Percentiles rank a stretch among this genome's conserved stretches.
Conservation (phyloP, 495 filamentous ascomycete species). For the Hapsidospora chrysogenum region DNA sequence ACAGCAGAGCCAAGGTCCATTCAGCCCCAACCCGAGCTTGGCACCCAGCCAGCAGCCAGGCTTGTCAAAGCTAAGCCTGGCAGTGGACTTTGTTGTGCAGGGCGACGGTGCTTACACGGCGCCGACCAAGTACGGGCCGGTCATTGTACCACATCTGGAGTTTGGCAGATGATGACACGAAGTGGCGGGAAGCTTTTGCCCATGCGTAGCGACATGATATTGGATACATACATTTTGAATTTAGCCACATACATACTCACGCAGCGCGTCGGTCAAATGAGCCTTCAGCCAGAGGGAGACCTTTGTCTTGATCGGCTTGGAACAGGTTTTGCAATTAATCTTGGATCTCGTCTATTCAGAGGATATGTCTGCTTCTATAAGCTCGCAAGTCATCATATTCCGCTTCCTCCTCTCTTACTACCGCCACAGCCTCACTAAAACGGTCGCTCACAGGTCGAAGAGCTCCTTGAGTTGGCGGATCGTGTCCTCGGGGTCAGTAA, state of each 20-base stretch:
- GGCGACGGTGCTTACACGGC: slow-evolving; percentile 60
- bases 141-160: slow-evolving; percentile 85
- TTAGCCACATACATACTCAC: too few relatives aligned
- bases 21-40: slow-evolving; percentile 8
- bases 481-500: slow-evolving; percentile 69
- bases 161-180: slow-evolving; percentile 59
- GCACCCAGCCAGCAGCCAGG: slow-evolving; percentile 22
- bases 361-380: neutral
- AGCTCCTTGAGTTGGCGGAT: slow-evolving; percentile 56
- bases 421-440: neutral
- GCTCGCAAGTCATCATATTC: neutral
- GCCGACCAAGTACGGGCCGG: slow-evolving; percentile 92
- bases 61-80: slow-evolving; percentile 63
- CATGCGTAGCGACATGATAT: too few relatives aligned
- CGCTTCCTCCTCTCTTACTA: neutral
- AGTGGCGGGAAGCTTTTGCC: too few relatives aligned
- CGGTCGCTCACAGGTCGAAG: slow-evolving; percentile 45
- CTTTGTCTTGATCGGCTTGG: too few relatives aligned
- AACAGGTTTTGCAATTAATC: too few relatives aligned
- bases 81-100: slow-evolving; percentile 95
- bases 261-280: too few relatives aligned
- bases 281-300: too few relatives aligned
- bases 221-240: too few relatives aligned
- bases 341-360: neutral
- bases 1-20: slow-evolving; percentile 25